These are phyloP conservation scores for Candida ficus DNA, from an alignment of 805 yeast species.

Conservation along the genomic window DNA sequence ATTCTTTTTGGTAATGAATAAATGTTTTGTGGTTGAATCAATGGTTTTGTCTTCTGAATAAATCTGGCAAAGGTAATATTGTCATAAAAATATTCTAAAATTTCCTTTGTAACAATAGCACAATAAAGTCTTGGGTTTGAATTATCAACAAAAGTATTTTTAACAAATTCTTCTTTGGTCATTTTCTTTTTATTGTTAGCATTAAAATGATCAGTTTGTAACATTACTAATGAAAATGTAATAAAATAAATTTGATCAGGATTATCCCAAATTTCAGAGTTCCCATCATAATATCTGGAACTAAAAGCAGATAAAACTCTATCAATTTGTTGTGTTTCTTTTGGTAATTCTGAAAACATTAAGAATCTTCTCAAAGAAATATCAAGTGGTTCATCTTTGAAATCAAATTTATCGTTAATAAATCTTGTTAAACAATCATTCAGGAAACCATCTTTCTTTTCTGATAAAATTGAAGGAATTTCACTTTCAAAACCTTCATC, in stretches of 20 bases:
- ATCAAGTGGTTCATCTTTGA: slow-evolving; percentile 55
- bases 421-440: slow-evolving; percentile 24
- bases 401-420: slow-evolving; percentile 38
- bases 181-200: slow-evolving; percentile 62
- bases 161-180: slow-evolving; percentile 57
- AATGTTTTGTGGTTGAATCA: slow-evolving; percentile 2
- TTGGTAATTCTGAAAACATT: slow-evolving; percentile 55
- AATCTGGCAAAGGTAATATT: slow-evolving; percentile 61
- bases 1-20: slow-evolving; percentile 20
- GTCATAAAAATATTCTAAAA: slow-evolving; percentile 56
- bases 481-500: slow-evolving; percentile 28
- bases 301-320: slow-evolving; percentile 57
- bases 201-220: slow-evolving; percentile 73
- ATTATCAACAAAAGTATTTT: slow-evolving; percentile 35
- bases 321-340: slow-evolving; percentile 74
- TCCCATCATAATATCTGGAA: slow-evolving; percentile 36
- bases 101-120: slow-evolving; percentile 32
- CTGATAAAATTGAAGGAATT: slow-evolving; percentile 27
- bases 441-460: slow-evolving; percentile 24
- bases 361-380: slow-evolving; percentile 57
- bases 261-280: slow-evolving; percentile 26
- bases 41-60: slow-evolving; percentile 35
- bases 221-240: slow-evolving; percentile 59
- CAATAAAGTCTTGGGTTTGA: slow-evolving; percentile 19
- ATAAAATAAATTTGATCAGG: slow-evolving; percentile 56